phyloP scores from a whole-genome alignment of 2,329 filamentous ascomycete species.

The Leptographium lundbergii region DNA sequence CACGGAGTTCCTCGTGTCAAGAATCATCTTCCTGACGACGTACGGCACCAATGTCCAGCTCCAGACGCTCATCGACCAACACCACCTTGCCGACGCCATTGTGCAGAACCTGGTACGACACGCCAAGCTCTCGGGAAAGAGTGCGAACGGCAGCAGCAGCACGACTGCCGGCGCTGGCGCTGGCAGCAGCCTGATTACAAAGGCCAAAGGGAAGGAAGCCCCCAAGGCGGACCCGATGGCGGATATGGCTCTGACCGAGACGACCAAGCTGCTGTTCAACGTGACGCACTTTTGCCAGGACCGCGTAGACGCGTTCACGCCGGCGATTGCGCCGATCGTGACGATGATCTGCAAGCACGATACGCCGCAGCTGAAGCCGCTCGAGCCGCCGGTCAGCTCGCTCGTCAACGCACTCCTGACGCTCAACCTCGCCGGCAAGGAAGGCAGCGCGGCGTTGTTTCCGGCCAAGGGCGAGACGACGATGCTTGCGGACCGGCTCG shows the following conservation, averaged over 20 bases:
- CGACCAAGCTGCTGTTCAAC: slow-evolving; percentile 81
- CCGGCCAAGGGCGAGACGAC: slow-evolving; percentile 46
- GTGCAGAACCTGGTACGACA: slow-evolving; percentile 60
- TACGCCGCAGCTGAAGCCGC: slow-evolving; percentile 47
- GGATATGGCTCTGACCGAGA: slow-evolving; percentile 71
- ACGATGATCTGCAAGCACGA: slow-evolving; percentile 51
- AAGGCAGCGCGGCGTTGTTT: slow-evolving; percentile 46
- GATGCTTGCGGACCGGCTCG: slow-evolving; percentile 49
- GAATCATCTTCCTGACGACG: slow-evolving; percentile 68
- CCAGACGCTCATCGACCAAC: slow-evolving; percentile 48
- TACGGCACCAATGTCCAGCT: slow-evolving; percentile 63
- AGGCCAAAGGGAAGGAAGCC: slow-evolving; percentile 14
- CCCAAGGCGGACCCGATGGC: slow-evolving; percentile 43
- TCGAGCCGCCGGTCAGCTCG: slow-evolving; percentile 59
- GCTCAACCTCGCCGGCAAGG: slow-evolving; percentile 51
- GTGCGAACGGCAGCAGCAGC: not conserved
- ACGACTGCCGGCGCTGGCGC: not conserved
- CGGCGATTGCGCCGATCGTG: slow-evolving; percentile 56
- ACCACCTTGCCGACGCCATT: slow-evolving; percentile 56
- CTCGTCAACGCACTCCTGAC: slow-evolving; percentile 75
- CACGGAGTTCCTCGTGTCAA: slow-evolving; percentile 74
- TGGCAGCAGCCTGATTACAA: slow-evolving; percentile 2
- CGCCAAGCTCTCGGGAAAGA: slow-evolving; percentile 29
- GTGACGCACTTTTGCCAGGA: slow-evolving; percentile 62
- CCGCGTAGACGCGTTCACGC: slow-evolving; percentile 47